Evolutionary conservation across 2,329 filamentous ascomycete species (phyloP).

Genomic region (Teratosphaeria nubilosa): DNA sequence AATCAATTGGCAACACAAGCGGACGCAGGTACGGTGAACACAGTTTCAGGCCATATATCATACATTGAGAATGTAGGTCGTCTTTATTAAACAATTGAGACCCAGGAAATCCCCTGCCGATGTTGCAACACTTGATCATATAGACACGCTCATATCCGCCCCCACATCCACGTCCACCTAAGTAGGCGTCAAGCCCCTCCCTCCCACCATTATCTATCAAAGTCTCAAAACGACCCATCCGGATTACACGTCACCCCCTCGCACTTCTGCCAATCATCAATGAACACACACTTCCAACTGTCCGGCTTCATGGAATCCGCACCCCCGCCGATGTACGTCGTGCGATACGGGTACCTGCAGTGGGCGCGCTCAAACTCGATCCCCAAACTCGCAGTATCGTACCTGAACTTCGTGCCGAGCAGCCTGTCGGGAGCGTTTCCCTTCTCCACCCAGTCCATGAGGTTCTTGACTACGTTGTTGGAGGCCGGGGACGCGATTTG

Average conservation of each 20-base stretch:
- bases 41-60: too few species aligned
- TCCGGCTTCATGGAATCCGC: slow-evolving; percentile 25
- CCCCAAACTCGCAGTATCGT: slow-evolving; percentile 30
- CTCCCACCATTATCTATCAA: neutral
- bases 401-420: slow-evolving; percentile 12
- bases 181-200: too few species aligned
- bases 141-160: too few species aligned
- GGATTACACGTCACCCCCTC: slow-evolving; percentile 5
- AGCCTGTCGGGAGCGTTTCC: slow-evolving; percentile 21
- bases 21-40: too few species aligned
- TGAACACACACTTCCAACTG: slow-evolving; percentile 28
- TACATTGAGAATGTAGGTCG: too few species aligned
- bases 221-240: slow-evolving; percentile 13
- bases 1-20: too few species aligned
- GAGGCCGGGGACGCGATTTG: slow-evolving; percentile 10
- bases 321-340: slow-evolving; percentile 20
- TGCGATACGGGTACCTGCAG: slow-evolving; percentile 28
- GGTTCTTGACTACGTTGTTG: slow-evolving; percentile 38
- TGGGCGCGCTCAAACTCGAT: slow-evolving; percentile 38
- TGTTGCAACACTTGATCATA: too few species aligned
- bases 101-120: too few species aligned
- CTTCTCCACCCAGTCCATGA: slow-evolving; percentile 30
- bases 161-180: too few species aligned
- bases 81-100: too few species aligned
- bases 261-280: slow-evolving; percentile 21